Evolutionary conservation across 2,329 filamentous ascomycete genomes (phyloP), one percentile per base, ranked within the genome.

Genomic region (Elsinoe australis): DNA sequence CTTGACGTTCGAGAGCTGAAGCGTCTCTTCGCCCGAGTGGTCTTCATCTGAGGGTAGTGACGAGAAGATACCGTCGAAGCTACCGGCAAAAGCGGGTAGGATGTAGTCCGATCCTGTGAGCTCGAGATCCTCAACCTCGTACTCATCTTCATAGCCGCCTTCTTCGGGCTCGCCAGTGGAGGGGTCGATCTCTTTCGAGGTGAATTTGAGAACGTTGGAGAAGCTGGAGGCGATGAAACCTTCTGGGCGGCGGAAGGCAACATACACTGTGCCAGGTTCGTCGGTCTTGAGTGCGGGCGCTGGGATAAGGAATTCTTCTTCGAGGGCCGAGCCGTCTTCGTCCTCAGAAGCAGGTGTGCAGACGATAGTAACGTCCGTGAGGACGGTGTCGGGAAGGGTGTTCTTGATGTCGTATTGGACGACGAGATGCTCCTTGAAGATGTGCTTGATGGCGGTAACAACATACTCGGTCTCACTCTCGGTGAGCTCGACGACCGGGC

Each of bases 381-480:
- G 75, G 21, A 98, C 79, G 12, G 88, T 94, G 52, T 89, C 87
- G 9, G 87, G 83, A 8, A 98, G 75, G 2, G 92, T 98, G 72
- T 98, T 98, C 76, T 94, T 96, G 66, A 98, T 82, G 63, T 96
- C 87, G 67, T 92, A 98, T 63, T 98, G 92, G 48, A 98, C 72
- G 26, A 98, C 90, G 61, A 98, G 74, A 62, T 96, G 87, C 64
- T 95, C 87, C 71, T 94, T 94, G 81, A 95, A 98, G 60, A 98
- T 81, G 64, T 98, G 92, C 74, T 98, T 98, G 67, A 95, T 79
- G 17, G 92, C 82, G 28, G 78, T 82, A 52, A 98, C 92, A 44
- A 95, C 88, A 59, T 98, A 98, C 67, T 98, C 92, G 15, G 90
- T 96, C 69, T 96, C 92, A 47, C 87, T 87, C 67, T 98, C 92